Evolutionary conservation across 2,329 filamentous ascomycete genomes (phyloP).

Genomic region (Fusarium chlamydosporum): DNA sequence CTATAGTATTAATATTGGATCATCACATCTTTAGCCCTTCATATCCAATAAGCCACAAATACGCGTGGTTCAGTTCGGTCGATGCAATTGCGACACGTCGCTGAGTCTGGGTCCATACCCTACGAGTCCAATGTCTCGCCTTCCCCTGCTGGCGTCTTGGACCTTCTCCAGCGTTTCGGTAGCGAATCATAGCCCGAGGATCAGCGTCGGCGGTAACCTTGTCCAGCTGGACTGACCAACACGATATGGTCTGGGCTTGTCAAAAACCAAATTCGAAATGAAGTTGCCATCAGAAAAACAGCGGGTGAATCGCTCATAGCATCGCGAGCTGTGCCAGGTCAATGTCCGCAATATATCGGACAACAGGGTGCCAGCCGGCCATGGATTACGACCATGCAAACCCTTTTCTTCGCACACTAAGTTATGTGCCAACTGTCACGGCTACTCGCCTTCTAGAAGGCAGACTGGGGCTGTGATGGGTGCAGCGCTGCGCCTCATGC

Average conservation of each 20-base stretch:
- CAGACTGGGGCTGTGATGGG: constrained; percentile 18
- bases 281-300: constrained; percentile 2
- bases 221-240: constrained; percentile 49
- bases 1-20: constrained; percentile 10
- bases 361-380: background rate
- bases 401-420: background rate
- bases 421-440: background rate
- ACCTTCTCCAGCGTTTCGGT: constrained; percentile 51
- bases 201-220: constrained; percentile 49
- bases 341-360: constrained; percentile 14
- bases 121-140: constrained; percentile 38
- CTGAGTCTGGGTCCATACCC: constrained; percentile 25
- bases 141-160: constrained; percentile 41
- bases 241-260: constrained; percentile 25
- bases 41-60: constrained; percentile 26
- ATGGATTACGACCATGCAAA: constrained; percentile 1
- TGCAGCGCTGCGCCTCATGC: constrained; percentile 46
- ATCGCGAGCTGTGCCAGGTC: background rate
- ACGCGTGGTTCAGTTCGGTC: constrained; percentile 28
- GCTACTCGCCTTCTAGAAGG: constrained; percentile 45
- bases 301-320: constrained; percentile 9
- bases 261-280: constrained; percentile 5
- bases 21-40: background rate
- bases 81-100: constrained; percentile 20
- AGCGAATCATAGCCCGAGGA: constrained; percentile 52